Percentiles rank a stretch among this genome's conserved stretches.
These are phyloP conservation scores for Monosporozyma servazzii DNA, from an alignment of 805 yeast species.

Conservation along the genomic window DNA sequence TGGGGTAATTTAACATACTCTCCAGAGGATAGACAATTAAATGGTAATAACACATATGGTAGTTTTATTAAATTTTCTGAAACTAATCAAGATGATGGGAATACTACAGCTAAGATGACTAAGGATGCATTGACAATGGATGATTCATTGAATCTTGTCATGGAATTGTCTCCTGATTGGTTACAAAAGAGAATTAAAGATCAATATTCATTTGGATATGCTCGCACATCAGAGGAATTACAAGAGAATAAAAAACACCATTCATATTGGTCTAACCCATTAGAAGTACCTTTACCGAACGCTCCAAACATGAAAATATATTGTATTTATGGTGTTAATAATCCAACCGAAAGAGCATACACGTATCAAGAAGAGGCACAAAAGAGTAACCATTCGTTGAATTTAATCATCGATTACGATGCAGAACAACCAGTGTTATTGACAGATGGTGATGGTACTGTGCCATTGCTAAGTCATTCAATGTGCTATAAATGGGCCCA, in stretches of 20 bases:
- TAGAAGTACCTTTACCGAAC: constrained; percentile 82
- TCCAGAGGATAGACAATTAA: constrained; percentile 42
- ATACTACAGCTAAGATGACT: constrained; percentile 17
- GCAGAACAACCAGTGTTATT: constrained; percentile 57
- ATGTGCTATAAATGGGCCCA: constrained; percentile 90
- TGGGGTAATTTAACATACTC: constrained; percentile 83
- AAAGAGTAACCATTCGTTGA: constrained; percentile 46
- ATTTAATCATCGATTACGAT: constrained; percentile 63
- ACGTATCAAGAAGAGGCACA: constrained; percentile 56
- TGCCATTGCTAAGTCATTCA: constrained; percentile 74
- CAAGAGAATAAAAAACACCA: constrained; percentile 57
- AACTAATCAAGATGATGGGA: constrained; percentile 21
- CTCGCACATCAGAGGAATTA: constrained; percentile 52
- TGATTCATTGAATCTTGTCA: constrained; percentile 57
- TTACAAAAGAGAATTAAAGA: constrained; percentile 52
- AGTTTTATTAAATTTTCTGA: constrained; percentile 55
- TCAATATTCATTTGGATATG: constrained; percentile 73
- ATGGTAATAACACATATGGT: constrained; percentile 46
- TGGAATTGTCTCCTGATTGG: constrained; percentile 68
- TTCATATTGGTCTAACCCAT: constrained; percentile 86
- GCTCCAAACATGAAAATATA: constrained; percentile 88
- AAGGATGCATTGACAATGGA: constrained; percentile 40
- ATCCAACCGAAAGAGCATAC: constrained; percentile 91
- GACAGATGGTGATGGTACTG: constrained; percentile 96
- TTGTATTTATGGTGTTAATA: constrained; percentile 94